Evolutionary conservation across 495 filamentous ascomycete species (phyloP), one percentile per base, ranked within the genome.

Genomic region (Penicillium macrosclerotiorum): DNA sequence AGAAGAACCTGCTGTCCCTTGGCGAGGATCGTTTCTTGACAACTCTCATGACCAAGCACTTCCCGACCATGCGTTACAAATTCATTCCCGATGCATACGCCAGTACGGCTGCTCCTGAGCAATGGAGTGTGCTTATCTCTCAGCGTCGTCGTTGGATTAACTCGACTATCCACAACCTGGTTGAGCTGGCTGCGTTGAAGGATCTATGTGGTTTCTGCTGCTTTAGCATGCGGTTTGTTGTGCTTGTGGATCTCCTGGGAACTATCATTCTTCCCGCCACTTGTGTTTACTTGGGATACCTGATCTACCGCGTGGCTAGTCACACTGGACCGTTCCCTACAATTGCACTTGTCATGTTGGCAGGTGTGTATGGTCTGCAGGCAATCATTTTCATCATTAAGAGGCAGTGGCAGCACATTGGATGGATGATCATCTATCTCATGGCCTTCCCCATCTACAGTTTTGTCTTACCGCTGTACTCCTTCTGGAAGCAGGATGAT

Each of bases 391-490:
- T 98, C 74, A 89, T 97, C 54, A 68, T 97, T 52, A 94, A 91
- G 66, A 79, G 94, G 9, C 88, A 97, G 67, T 98, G 93, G 93
- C 89, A 98, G 64, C 90, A 95, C 59, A 76, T 98, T 31, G 93
- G 93, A 35, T 98, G 93, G 93, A 96, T 98, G 89, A 85, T 97
- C 58, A 97, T 98, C 59, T 98, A 98, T 65, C 77, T 98, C 51
- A 54, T 90, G 6, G 94, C 93, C 1, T 96, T 86, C 76, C 94
- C 94, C 0, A 85, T 98, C 55, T 96, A 90, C 72, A 91, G 84
- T 12, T 90, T 98, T 59, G 60, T 96, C 43, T 79, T 98, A 5
- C 93, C 93, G 0, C 68, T 98, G 54, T 98, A 96, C 73, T 94
- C 93, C 0, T 98, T 98, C 83, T 98, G 93, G 93, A 92, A 95